Percentiles rank a stretch among this genome's conserved stretches.
phyloP scores from a whole-genome alignment of 108 stramenopile genomes.

The Epipyxis sp. region DNA sequence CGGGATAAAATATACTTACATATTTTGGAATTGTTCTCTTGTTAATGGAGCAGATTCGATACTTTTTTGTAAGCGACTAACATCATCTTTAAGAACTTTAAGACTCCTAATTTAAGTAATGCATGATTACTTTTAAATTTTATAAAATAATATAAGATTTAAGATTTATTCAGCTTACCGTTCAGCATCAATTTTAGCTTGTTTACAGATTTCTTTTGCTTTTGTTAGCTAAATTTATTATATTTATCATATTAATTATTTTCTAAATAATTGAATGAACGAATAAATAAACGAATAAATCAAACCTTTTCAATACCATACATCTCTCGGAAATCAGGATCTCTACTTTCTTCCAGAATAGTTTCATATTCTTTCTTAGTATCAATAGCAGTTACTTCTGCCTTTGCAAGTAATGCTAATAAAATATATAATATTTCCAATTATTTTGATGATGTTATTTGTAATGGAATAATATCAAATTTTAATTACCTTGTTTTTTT shows the following conservation, averaged over 20 bases:
- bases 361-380: constrained; percentile 12
- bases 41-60: background rate
- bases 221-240: background rate
- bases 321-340: background rate
- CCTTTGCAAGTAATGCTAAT: too few relatives aligned
- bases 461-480: too few relatives aligned
- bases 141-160: too few relatives aligned
- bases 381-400: background rate
- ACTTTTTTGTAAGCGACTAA: constrained; percentile 7
- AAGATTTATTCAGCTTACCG: background rate
- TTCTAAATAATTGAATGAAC: too few relatives aligned
- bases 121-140: too few relatives aligned
- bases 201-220: too few relatives aligned
- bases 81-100: constrained; percentile 1
- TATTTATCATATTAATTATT: too few relatives aligned
- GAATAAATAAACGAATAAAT: too few relatives aligned
- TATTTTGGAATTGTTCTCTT: constrained; percentile 7
- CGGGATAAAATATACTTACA: background rate
- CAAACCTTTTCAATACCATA: constrained; percentile 5
- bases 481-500: background rate
- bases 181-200: too few relatives aligned
- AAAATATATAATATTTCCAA: too few relatives aligned
- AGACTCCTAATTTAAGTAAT: too few relatives aligned
- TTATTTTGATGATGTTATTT: too few relatives aligned
- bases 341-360: constrained; percentile 13